These are phyloP conservation scores for Elymus sibiricus DNA, from an alignment of 176 grass and related monocot genomes.

Conservation along the genomic window DNA sequence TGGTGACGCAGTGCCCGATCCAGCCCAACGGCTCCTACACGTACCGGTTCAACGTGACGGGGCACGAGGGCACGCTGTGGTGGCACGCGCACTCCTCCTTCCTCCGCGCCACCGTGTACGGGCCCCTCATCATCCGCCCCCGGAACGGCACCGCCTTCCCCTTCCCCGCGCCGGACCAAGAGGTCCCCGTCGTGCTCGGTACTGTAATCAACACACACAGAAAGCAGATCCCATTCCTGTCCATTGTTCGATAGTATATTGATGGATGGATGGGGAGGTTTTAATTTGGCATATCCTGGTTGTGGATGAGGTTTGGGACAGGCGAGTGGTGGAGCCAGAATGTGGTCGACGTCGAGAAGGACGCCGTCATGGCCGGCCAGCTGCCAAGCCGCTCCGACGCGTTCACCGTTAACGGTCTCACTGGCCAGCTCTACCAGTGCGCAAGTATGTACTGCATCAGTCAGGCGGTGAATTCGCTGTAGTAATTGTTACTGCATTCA, in stretches of 20 bases:
- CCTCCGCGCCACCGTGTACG: slow-evolving; percentile 67
- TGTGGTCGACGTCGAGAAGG: slow-evolving; percentile 40
- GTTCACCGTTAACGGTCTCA: slow-evolving; percentile 47
- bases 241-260: neutral
- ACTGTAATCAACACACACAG: neutral
- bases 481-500: too few species aligned
- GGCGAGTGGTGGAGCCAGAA: slow-evolving; percentile 71
- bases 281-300: slow-evolving; percentile 16
- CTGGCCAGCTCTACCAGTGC: slow-evolving; percentile 47
- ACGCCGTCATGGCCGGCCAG: slow-evolving; percentile 37
- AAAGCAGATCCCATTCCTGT: neutral
- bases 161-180: slow-evolving; percentile 57
- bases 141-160: slow-evolving; percentile 43
- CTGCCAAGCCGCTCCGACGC: slow-evolving; percentile 48
- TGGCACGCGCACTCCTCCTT: slow-evolving; percentile 72
- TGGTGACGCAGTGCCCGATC: slow-evolving; percentile 63
- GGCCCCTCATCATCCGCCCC: slow-evolving; percentile 60
- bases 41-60: slow-evolving; percentile 58
- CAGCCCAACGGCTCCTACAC: slow-evolving; percentile 48
- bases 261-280: neutral
- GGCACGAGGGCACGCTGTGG: slow-evolving; percentile 80
- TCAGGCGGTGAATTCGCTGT: neutral
- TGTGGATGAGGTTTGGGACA: slow-evolving; percentile 18
- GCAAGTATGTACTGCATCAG: slow-evolving; percentile 21
- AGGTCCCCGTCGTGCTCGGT: slow-evolving; percentile 63